Base-by-base conservation (phyloP, 495 filamentous ascomycete genomes). In the Xylaria acuta region DNA sequence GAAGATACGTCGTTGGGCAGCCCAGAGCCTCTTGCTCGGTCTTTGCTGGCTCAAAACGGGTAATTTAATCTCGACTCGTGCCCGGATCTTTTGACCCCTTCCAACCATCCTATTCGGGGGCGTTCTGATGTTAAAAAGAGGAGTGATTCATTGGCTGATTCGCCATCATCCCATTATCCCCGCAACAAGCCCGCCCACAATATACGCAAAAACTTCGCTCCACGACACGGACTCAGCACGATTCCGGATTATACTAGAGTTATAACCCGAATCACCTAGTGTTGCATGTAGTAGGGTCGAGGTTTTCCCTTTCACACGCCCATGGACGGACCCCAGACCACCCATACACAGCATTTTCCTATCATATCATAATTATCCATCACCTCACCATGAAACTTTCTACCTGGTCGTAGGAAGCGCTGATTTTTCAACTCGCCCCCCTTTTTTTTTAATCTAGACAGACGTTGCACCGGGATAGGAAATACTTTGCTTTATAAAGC, bases 391-490 rank as follows among this genome's bases (percentile, higher is more conserved):
- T 1, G 60, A 65, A 36, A 34, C 20, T 49, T 66, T 32, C 32
- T 66, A 51, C 45, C 64, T 25, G 64, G 64, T 53, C 27, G 64
- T 66, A 38, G 64, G 30, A 49, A 38, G 43, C 30, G 11, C 9
- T 51, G 38, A 36, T 53, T 66, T 47, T 34, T 30, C 53, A 56
- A 32, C 27, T 18, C 12, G 27, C 27, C 27, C 8, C 22, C 11
- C 1, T 5, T 54, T 45, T 11, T 30, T 66, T 51, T 30, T 22
- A 38, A 66, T 66, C 64, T 66, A 66, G 64, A 66, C 43, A 56
- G 53, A 56, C n/a, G 22, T 49, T 47, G 6, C 5, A 20, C 62
- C 16, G 62, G 64, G 64, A 38, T 51, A 66, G 40, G 64, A 51
- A 56, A 56, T 56, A 56, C 25, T 56, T 30, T 32, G 25, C 25